These are phyloP conservation scores for Babesia divergens DNA, from an alignment of 169 alveolate species.

Conservation along the genomic window DNA sequence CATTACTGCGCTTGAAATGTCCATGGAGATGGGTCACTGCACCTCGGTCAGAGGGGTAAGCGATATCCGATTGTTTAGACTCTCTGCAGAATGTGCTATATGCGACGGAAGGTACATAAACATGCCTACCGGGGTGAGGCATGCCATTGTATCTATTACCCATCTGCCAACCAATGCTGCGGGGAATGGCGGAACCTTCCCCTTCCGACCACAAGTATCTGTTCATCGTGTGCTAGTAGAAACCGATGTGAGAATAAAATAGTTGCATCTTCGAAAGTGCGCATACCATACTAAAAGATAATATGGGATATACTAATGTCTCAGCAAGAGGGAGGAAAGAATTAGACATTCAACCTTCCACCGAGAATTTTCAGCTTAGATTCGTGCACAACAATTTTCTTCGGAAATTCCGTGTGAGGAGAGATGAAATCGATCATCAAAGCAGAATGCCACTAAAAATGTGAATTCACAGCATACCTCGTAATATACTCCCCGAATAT, in stretches of 20 bases:
- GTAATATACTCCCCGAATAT: too few relatives aligned
- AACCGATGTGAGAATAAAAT: too few relatives aligned
- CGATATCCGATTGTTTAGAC: neutral
- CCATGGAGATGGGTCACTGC: neutral
- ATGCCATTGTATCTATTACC: neutral
- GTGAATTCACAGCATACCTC: too few relatives aligned
- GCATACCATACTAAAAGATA: too few relatives aligned
- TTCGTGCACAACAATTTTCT: conserved; percentile 12
- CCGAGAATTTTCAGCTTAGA: conserved; percentile 18
- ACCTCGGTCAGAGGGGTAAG: neutral
- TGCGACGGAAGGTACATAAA: neutral
- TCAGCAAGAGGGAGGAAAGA: neutral
- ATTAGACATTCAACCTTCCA: neutral
- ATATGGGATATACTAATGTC: too few relatives aligned
- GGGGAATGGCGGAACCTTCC: conserved; percentile 3
- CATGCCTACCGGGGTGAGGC: neutral
- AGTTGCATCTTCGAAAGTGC: too few relatives aligned
- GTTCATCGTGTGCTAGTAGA: neutral
- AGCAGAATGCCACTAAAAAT: too few relatives aligned
- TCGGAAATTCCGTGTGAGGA: neutral
- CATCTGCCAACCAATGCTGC: neutral
- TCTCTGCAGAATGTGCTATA: neutral
- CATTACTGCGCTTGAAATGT: conserved; percentile 1
- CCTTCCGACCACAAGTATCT: conserved; percentile 16
- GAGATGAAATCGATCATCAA: too few relatives aligned